phyloP scores from a whole-genome alignment of 1,139 yeast species.

The Meyerozyma carpophila region DNA sequence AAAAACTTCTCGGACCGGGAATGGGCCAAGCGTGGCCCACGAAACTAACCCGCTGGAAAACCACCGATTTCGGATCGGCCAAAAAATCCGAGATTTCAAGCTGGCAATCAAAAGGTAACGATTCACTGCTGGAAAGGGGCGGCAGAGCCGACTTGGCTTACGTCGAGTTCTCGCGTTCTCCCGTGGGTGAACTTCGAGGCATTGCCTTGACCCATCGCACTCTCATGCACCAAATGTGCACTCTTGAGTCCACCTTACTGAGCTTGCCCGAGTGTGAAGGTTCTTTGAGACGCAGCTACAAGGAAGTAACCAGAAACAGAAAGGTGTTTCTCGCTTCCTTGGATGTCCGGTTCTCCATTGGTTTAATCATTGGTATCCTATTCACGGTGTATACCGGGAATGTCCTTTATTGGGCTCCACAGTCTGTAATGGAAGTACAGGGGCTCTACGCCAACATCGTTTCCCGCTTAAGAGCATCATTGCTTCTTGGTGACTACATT shows the following conservation, averaged over 20 bases:
- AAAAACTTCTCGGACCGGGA: slow-evolving; percentile 42
- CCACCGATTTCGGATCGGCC: slow-evolving; percentile 81
- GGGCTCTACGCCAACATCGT: slow-evolving; percentile 85
- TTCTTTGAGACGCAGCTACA: slow-evolving; percentile 27
- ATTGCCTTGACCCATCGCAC: slow-evolving; percentile 90
- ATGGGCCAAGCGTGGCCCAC: slow-evolving; percentile 37
- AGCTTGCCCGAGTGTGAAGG: slow-evolving; percentile 52
- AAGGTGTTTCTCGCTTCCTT: slow-evolving; percentile 62
- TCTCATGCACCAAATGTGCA: slow-evolving; percentile 80
- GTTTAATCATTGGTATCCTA: slow-evolving; percentile 74
- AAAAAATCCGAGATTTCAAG: slow-evolving; percentile 32
- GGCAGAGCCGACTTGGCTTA: slow-evolving; percentile 65
- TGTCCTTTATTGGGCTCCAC: slow-evolving; percentile 75
- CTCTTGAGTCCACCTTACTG: slow-evolving; percentile 62
- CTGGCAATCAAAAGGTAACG: slow-evolving; percentile 23
- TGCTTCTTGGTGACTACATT: slow-evolving; percentile 78
- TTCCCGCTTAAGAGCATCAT: slow-evolving; percentile 64
- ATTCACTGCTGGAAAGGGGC: slow-evolving; percentile 32
- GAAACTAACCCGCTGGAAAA: slow-evolving; percentile 65
- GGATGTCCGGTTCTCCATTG: slow-evolving; percentile 85
- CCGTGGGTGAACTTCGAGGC: slow-evolving; percentile 88
- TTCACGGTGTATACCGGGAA: slow-evolving; percentile 85
- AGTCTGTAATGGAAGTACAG: slow-evolving; percentile 66
- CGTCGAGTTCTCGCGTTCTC: slow-evolving; percentile 86
- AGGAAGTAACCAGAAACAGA: slow-evolving; percentile 21